A percentile compares a stretch with the other conserved stretches of the same genome.
These are phyloP conservation scores for Pythium myriotylum DNA, from an alignment of 352 stramenopile genomes.

Conservation along the genomic window DNA sequence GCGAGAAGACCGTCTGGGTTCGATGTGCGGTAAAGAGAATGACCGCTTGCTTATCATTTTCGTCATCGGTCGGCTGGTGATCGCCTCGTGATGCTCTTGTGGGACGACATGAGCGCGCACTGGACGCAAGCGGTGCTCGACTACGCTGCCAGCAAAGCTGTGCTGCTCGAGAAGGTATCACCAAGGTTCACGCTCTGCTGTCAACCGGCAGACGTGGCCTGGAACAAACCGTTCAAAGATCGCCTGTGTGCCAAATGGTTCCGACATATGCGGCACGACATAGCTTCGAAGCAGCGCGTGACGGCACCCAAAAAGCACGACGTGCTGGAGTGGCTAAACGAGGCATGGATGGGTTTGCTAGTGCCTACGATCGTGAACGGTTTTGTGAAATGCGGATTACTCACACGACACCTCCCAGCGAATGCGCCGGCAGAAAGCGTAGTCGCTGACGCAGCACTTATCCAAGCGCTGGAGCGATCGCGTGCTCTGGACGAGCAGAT, in stretches of 20 bases:
- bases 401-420: too few relatives aligned
- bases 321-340: constrained; percentile 6
- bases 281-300: not conserved
- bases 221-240: constrained; percentile 6
- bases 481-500: too few relatives aligned
- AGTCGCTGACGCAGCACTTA: too few relatives aligned
- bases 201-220: constrained; percentile 3
- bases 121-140: too few relatives aligned
- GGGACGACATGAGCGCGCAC: too few relatives aligned
- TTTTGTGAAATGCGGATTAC: constrained; percentile 5
- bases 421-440: too few relatives aligned
- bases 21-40: constrained; percentile 6
- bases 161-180: not conserved
- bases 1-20: constrained; percentile 9
- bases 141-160: too few relatives aligned
- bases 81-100: too few relatives aligned
- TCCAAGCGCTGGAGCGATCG: too few relatives aligned
- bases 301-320: not conserved
- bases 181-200: not conserved
- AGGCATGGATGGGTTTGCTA: not conserved
- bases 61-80: too few relatives aligned
- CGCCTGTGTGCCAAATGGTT: not conserved
- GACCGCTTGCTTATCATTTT: too few relatives aligned
- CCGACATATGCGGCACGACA: not conserved
- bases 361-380: constrained; percentile 7